These are phyloP conservation scores for Solanum etuberosum DNA, from an alignment of 257 asterid species.

Conservation along the genomic window DNA sequence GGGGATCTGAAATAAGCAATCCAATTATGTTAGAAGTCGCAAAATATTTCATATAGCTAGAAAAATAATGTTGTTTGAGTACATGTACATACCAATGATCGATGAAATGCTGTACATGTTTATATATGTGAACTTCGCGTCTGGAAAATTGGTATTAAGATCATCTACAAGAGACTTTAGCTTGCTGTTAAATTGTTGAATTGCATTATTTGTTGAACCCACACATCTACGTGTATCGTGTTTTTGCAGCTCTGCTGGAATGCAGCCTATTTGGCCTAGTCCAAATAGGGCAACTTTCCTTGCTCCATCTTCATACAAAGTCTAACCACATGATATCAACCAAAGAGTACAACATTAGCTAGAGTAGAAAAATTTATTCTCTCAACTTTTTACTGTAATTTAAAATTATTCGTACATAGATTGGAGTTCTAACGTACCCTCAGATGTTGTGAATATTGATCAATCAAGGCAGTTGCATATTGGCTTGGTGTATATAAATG, in stretches of 20 bases:
- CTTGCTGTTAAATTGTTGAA: constrained; percentile 15
- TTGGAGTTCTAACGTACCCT: background rate
- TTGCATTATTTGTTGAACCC: constrained; percentile 17
- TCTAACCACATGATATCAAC: constrained; percentile 8
- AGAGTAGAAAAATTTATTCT: background rate
- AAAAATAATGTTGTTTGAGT: background rate
- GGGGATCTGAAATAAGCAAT: background rate
- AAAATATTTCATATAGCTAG: background rate
- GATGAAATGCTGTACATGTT: constrained; percentile 38
- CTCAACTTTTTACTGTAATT: background rate
- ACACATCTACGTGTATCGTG: constrained; percentile 27
- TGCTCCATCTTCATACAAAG: constrained; percentile 30
- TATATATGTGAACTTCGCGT: constrained; percentile 32
- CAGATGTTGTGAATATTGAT: constrained; percentile 7
- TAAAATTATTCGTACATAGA: background rate
- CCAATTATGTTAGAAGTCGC: background rate
- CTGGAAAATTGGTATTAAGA: constrained; percentile 14
- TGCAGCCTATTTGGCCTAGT: constrained; percentile 33
- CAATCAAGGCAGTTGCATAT: constrained; percentile 28
- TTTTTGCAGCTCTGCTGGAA: constrained; percentile 10
- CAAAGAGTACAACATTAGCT: background rate
- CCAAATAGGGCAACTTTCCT: constrained; percentile 49
- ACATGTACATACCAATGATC: constrained; percentile 7
- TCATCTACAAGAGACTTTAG: constrained; percentile 24
- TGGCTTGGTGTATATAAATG: constrained; percentile 11